Evolutionary conservation across 2,329 filamentous ascomycete species (phyloP), one percentile per base, ranked within the genome.

Genomic region (Cladophialophora bantiana): DNA sequence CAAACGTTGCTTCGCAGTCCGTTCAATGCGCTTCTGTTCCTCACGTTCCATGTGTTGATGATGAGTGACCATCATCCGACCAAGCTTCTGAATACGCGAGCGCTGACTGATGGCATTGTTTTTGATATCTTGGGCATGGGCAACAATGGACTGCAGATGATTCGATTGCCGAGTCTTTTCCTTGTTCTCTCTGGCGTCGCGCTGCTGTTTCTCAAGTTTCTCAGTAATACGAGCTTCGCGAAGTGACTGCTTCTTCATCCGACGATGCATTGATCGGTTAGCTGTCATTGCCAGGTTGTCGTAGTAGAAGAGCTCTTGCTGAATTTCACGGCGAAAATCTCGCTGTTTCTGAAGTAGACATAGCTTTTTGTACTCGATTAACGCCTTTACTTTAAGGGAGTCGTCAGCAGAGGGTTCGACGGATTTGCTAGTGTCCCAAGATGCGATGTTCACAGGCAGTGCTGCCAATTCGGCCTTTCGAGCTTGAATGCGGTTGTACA

Each of bases 21-120:
- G 88, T 83, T 99, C 95, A 72, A 99, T 91, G 70, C 95, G 92
- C 83, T 97, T 98, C 85, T 98, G 94, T 82, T 99, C 95, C 84
- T 99, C 95, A 82, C 97, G 97, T 79, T 99, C 95, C 77, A 99
- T 98, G 78, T 94, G 92, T 80, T 94, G 91, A 79, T 99, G 95
- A 68, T 97, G 94, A 65, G 86, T 82, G 70, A 91, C 86, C 93
- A 98, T 97, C 79, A 94, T 86, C 65, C 92, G 91, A 72, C 93
- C 93, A 60, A 98, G 86, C 81, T 96, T 97, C 78, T 92, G 88
- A 70, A 90, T 86, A 75, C 95, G 94, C 75, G 83, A 86, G 72
- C 87, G 89, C 77, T 94, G 90, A 71, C 85, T 83, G 55, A 83
- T 78, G 35, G 89, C 90, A 57, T 87, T 85, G 67, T 88, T 89